Percentiles rank a stretch among this genome's conserved stretches.
Evolutionary conservation across 2,329 filamentous ascomycete species (phyloP).

Genomic region (Colletotrichum gigasporum): DNA sequence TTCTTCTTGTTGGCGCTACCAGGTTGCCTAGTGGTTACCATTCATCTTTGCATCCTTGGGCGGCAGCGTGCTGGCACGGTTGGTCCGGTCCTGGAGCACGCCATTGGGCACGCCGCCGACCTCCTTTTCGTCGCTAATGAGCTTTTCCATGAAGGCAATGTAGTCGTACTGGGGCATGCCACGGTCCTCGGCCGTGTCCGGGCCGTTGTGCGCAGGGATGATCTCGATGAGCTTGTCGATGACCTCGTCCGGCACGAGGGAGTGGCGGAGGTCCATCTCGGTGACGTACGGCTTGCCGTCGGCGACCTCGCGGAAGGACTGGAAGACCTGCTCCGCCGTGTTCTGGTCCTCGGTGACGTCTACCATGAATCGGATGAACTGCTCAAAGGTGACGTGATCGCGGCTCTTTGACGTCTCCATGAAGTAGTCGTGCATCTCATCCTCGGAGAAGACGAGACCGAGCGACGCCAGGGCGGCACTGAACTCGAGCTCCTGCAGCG

Average conservation of each 20-base stretch:
- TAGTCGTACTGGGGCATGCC: slow-evolving; percentile 93
- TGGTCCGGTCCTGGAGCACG: slow-evolving; percentile 46
- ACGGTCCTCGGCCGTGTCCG: slow-evolving; percentile 86
- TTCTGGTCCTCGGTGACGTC: slow-evolving; percentile 99
- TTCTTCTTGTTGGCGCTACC: neutral
- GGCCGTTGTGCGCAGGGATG: slow-evolving; percentile 85
- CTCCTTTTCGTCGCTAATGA: slow-evolving; percentile 63
- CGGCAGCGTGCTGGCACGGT: slow-evolving; percentile 43
- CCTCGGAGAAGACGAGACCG: slow-evolving; percentile 94
- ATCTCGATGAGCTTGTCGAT: slow-evolving; percentile 91
- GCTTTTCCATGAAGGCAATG: slow-evolving; percentile 93
- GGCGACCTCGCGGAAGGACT: slow-evolving; percentile 96
- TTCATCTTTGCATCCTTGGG: slow-evolving; percentile 46
- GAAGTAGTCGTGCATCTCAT: slow-evolving; percentile 98
- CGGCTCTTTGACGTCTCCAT: slow-evolving; percentile 82
- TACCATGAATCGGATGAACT: slow-evolving; percentile 99
- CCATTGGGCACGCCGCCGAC: slow-evolving; percentile 39
- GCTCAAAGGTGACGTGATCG: slow-evolving; percentile 92
- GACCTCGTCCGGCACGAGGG: slow-evolving; percentile 94
- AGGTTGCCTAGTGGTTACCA: slow-evolving; percentile 38
- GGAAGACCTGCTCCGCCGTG: slow-evolving; percentile 97
- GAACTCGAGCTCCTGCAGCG: slow-evolving; percentile 92
- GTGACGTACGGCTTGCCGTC: slow-evolving; percentile 99
- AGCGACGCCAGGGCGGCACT: slow-evolving; percentile 94
- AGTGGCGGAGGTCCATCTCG: slow-evolving; percentile 94